phyloP scores from a whole-genome alignment of 805 yeast species.

The Schizosaccharomyces cryophilus region DNA sequence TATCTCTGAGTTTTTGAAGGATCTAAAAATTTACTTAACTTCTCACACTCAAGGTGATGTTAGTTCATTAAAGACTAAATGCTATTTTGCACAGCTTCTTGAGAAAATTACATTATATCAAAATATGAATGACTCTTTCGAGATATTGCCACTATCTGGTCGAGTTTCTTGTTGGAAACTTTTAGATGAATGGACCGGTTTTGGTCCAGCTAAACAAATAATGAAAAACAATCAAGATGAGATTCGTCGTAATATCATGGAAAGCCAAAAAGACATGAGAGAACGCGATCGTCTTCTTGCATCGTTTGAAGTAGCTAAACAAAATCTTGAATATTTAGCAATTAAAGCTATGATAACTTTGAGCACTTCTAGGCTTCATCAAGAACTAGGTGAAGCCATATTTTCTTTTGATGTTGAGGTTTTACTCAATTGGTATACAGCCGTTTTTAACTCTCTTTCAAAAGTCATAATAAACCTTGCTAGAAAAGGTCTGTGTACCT shows the following conservation, averaged over 20 bases:
- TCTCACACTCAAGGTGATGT: conserved; percentile 37
- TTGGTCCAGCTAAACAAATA: conserved; percentile 37
- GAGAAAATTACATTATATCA: conserved; percentile 37
- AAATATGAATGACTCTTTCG: conserved; percentile 13
- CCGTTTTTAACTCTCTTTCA: conserved; percentile 21
- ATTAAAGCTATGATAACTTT: conserved; percentile 66
- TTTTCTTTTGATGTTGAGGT: conserved; percentile 49
- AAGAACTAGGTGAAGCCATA: conserved; percentile 22
- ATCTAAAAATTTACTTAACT: conserved; percentile 32
- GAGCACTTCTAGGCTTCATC: conserved; percentile 39
- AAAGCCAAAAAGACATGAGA: conserved; percentile 18
- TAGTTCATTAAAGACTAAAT: conserved; percentile 50
- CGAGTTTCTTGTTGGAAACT: conserved; percentile 59
- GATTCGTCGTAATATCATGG: conserved; percentile 19
- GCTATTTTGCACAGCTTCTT: conserved; percentile 62
- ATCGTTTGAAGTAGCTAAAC: conserved; percentile 55
- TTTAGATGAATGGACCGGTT: conserved; percentile 86
- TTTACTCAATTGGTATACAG: conserved; percentile 57
- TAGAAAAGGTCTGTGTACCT: conserved; percentile 39
- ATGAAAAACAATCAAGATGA: conserved; percentile 47
- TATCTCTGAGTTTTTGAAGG: conserved; percentile 35
- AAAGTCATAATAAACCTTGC: conserved; percentile 22
- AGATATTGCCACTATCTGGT: conserved; percentile 68
- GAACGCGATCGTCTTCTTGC: conserved; percentile 26
- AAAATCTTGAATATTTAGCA: conserved; percentile 43